Conservation (phyloP, 2,329 filamentous ascomycete species). For the Pseudogymnoascus pannorum region DNA sequence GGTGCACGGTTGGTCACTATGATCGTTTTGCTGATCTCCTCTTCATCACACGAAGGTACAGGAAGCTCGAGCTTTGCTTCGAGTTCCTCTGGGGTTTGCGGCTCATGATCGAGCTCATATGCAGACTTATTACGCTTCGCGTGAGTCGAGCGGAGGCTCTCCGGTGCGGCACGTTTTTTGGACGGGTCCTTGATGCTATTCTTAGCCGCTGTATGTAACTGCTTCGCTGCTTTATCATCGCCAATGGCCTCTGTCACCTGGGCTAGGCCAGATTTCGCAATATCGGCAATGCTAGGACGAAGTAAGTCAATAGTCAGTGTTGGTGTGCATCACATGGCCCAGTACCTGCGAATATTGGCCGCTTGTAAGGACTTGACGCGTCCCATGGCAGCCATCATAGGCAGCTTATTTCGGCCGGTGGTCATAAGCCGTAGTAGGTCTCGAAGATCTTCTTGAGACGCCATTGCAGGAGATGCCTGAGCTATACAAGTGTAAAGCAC, state of each 20-base stretch:
- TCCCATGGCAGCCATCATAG: slow-evolving; percentile 52
- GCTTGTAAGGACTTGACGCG: slow-evolving; percentile 51
- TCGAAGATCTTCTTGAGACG: slow-evolving; percentile 51
- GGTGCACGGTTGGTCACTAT: slow-evolving; percentile 76
- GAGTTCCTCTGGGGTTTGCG: slow-evolving; percentile 44
- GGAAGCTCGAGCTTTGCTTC: slow-evolving; percentile 58
- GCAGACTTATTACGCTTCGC: slow-evolving; percentile 23
- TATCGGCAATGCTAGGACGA: slow-evolving; percentile 23
- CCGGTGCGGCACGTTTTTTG: slow-evolving; percentile 21
- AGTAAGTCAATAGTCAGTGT: slow-evolving; percentile 10
- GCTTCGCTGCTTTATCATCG: slow-evolving; percentile 27
- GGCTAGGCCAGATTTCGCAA: slow-evolving; percentile 21
- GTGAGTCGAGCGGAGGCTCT: slow-evolving; percentile 13
- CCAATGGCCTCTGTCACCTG: slow-evolving; percentile 20
- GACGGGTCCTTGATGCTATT: slow-evolving; percentile 13
- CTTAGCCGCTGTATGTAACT: slow-evolving; percentile 26
- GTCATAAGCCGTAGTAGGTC: slow-evolving; percentile 55
- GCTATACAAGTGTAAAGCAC: neutral
- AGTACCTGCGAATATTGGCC: slow-evolving; percentile 48
- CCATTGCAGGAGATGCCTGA: slow-evolving; percentile 34
- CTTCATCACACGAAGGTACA: slow-evolving; percentile 45
- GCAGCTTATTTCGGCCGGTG: slow-evolving; percentile 43
- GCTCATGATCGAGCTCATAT: slow-evolving; percentile 23
- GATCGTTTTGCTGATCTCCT: slow-evolving; percentile 47
- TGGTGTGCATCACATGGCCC: neutral